Conservation (phyloP, 768 basidiomycete genomes). For the Coprinellus micaceus region DNA sequence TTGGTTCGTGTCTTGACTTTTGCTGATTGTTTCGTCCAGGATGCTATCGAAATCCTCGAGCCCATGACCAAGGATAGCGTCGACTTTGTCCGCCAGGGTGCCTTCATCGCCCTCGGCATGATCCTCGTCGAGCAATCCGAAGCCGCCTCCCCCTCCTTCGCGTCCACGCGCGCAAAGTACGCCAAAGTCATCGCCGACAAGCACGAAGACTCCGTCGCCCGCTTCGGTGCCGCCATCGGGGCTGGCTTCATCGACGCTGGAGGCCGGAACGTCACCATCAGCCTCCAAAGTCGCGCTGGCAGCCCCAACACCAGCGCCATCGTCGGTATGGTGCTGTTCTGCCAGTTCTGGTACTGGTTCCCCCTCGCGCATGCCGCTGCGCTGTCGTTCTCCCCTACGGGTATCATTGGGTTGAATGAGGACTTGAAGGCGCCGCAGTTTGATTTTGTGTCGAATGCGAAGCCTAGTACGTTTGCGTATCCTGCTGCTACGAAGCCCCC, state of each 20-base stretch:
- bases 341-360: conserved; percentile 99
- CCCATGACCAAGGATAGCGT: conserved; percentile 98
- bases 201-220: conserved; percentile 98
- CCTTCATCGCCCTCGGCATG: conserved; percentile 94
- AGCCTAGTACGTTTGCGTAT: conserved; percentile 90
- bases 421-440: conserved; percentile 92
- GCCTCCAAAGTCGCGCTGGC: conserved; percentile 88
- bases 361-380: conserved; percentile 92
- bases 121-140: conserved; percentile 96
- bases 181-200: conserved; percentile 90
- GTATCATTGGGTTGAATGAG: conserved; percentile 85
- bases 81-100: conserved; percentile 98
- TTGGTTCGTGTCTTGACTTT: not conserved
- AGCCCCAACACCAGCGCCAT: conserved; percentile 91
- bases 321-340: conserved; percentile 97
- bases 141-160: conserved; percentile 77
- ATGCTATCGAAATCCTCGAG: conserved; percentile 93
- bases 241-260: conserved; percentile 98
- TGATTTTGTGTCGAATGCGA: conserved; percentile 86
- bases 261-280: conserved; percentile 93
- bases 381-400: conserved; percentile 92
- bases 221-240: conserved; percentile 93
- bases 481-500: conserved; percentile 82
- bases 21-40: conserved; percentile 44
- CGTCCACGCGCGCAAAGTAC: conserved; percentile 79